Base-by-base conservation (phyloP, 352 stramenopile genomes). In the Pythium phragmitis region DNA sequence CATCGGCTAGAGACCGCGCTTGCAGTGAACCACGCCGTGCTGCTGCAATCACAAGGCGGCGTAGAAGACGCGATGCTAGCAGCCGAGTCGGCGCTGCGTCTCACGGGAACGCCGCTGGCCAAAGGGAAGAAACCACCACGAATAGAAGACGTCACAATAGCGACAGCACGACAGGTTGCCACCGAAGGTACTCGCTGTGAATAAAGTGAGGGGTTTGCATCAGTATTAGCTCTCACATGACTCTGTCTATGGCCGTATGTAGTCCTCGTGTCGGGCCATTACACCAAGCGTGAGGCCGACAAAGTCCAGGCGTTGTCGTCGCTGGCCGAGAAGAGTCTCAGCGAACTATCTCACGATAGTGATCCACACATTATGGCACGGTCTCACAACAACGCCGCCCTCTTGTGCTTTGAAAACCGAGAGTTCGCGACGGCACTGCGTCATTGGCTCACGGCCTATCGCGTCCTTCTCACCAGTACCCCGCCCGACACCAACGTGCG, bases 1-100 rank as follows among this genome's bases (percentile, higher is more conserved):
- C 23, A 45, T 7, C 48, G 54, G 52, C 34, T 80, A 17, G 68
- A 85, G n/a, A 65, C 73, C 17, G 28, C 50, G 1, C 16, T 86
- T 46, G 66, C 65, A 3, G 76, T 50, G 6, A 86, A 88, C 58
- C 82, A 86, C 48, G 72, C 73, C 14, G 49, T 79, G 9, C 70
- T 86, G 21, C 63, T 88, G 7, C 70, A 78, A 16, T 49, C 73
- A 0, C 71, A 81, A 55, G 73, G 72, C 13, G 65, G 63, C 19
- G 21, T 65, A 5, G 65, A 70, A 1, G 75, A 83, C 30, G 75
- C 75, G 17, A 67, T 78, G 21, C 54, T 55, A 5, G 70, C 75
- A 3, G 73, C 74, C 1, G 53, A 69, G 12, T 56, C 57, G 1
- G 72, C 79, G 2, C 19, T 81, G 13, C 66, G 57, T 14, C 43